phyloP scores from a whole-genome alignment of 495 filamentous ascomycete species.

The Neurospora sublineolata region DNA sequence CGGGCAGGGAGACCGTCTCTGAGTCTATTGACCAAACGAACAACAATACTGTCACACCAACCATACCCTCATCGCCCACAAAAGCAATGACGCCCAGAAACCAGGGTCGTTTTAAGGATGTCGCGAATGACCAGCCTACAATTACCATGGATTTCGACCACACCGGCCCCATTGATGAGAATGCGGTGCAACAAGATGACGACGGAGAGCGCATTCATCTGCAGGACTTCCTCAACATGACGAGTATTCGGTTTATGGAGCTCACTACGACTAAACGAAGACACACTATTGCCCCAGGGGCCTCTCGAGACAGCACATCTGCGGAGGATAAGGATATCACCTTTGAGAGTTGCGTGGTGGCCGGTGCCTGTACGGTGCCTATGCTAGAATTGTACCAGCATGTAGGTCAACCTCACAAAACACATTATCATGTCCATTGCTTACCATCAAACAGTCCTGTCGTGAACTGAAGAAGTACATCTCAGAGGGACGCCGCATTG shows the following conservation, averaged over 20 bases:
- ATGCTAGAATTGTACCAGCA: conserved; percentile 92
- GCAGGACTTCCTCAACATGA: conserved; percentile 88
- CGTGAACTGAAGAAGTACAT: conserved; percentile 92
- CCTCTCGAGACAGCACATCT: conserved; percentile 26
- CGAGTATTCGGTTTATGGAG: conserved; percentile 95
- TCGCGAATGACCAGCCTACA: conserved; percentile 28
- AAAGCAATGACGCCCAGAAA: conserved; percentile 39
- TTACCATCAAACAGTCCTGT: conserved; percentile 54
- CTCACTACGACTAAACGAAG: conserved; percentile 81
- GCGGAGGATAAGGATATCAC: conserved; percentile 39
- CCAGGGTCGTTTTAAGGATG: conserved; percentile 40
- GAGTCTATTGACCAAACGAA: conserved; percentile 24
- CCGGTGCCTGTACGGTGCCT: conserved; percentile 81
- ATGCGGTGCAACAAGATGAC: conserved; percentile 30
- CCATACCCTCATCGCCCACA: conserved; percentile 32
- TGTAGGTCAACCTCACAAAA: conserved; percentile 35
- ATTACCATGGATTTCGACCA: conserved; percentile 38
- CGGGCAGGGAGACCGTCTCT: conserved; percentile 44
- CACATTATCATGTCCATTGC: conserved; percentile 1
- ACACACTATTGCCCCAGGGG: conserved; percentile 60
- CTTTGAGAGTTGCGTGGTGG: conserved; percentile 70
- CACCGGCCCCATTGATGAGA: conserved; percentile 20
- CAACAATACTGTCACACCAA: conserved; percentile 26
- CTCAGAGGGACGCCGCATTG: conserved; percentile 74
- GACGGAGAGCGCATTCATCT: conserved; percentile 62